phyloP scores from a whole-genome alignment of 116 monocot genomes.

The Phalaenopsis hybrid region DNA sequence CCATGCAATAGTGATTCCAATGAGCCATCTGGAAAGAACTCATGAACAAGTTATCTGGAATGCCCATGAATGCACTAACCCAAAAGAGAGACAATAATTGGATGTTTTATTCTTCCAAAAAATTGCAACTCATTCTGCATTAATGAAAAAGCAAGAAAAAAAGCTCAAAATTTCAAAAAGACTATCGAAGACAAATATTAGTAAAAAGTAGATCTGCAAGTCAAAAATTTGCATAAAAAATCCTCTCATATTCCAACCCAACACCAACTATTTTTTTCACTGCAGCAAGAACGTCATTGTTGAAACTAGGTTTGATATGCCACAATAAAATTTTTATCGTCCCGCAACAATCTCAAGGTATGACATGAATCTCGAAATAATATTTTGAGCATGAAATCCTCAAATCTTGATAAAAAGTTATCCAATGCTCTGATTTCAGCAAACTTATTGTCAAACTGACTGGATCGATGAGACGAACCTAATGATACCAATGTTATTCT shows the following conservation, averaged over 20 bases:
- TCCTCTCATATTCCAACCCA: conserved; percentile 47
- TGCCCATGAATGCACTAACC: conserved; percentile 67
- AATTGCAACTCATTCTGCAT: conserved; percentile 86
- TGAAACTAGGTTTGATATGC: conserved; percentile 44
- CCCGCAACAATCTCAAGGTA: too few species aligned
- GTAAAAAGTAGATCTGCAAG: not conserved
- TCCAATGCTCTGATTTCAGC: too few species aligned
- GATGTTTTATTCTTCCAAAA: conserved; percentile 72
- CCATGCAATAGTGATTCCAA: conserved; percentile 81
- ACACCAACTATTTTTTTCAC: conserved; percentile 73
- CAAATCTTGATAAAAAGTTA: too few species aligned
- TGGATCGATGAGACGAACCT: too few species aligned
- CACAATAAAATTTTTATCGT: too few species aligned
- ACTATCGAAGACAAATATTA: not conserved
- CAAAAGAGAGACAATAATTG: conserved; percentile 72
- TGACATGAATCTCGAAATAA: too few species aligned
- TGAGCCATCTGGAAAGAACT: conserved; percentile 86
- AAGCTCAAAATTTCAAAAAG: not conserved
- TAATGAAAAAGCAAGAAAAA: not conserved
- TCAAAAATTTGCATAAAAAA: conserved; percentile 58
- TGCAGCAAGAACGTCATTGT: conserved; percentile 51
- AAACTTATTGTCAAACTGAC: too few species aligned
- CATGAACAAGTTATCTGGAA: conserved; percentile 71
- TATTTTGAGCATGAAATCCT: too few species aligned
- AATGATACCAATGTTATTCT: too few species aligned